These are phyloP conservation scores for Ulmus americana DNA, from an alignment of 331 rosid species.

Conservation along the genomic window DNA sequence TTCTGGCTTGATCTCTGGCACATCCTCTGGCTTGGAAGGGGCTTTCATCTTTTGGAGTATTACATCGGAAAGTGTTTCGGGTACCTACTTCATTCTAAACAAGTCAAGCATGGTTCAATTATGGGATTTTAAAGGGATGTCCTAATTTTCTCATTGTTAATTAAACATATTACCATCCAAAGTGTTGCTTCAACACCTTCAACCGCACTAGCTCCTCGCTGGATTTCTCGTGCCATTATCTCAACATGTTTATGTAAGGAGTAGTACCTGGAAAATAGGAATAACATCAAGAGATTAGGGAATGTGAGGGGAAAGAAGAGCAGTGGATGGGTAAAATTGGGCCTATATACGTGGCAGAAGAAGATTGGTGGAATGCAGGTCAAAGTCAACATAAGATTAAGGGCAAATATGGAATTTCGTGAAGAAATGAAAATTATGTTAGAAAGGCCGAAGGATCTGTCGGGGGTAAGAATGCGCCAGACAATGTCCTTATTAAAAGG, in stretches of 20 bases:
- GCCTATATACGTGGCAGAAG: too few species aligned
- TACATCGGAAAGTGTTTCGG: slow-evolving; percentile 65
- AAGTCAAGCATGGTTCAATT: slow-evolving; percentile 21
- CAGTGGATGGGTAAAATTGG: too few species aligned
- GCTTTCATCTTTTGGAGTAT: slow-evolving; percentile 76
- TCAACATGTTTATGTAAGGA: slow-evolving; percentile 83
- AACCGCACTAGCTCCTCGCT: slow-evolving; percentile 68
- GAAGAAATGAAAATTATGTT: too few species aligned
- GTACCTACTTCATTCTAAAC: slow-evolving; percentile 55
- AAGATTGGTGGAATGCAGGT: too few species aligned
- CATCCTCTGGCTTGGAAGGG: slow-evolving; percentile 61
- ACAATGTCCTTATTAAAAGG: too few species aligned
- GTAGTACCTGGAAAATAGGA: slow-evolving; percentile 51
- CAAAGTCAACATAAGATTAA: too few species aligned
- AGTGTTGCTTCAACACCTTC: slow-evolving; percentile 87
- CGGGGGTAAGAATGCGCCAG: too few species aligned
- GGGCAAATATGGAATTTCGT: too few species aligned
- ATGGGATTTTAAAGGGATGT: slow-evolving; percentile 8
- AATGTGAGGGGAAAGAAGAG: not conserved
- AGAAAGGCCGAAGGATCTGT: too few species aligned
- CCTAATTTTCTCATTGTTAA: slow-evolving; percentile 1
- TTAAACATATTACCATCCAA: slow-evolving; percentile 54
- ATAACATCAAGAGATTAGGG: not conserved
- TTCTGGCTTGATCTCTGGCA: slow-evolving; percentile 70
- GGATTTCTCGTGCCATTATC: slow-evolving; percentile 79